A percentile compares a stretch with the other conserved stretches of the same genome.
phyloP scores from a whole-genome alignment of 306 rosid species.

The Cyclanthera cordifolia region DNA sequence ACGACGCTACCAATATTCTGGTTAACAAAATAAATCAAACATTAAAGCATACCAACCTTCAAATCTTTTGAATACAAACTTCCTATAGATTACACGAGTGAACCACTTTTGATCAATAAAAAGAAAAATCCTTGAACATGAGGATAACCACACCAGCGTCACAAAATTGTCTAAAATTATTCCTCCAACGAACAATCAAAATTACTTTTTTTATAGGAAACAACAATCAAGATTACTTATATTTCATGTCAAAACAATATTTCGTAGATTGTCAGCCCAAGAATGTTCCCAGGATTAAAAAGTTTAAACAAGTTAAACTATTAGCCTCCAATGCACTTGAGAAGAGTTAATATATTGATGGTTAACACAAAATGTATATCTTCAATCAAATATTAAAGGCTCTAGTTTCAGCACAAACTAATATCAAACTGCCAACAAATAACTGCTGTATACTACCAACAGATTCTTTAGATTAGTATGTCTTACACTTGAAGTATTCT shows the following conservation, averaged over 20 bases:
- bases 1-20: slow-evolving; percentile 38
- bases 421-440: background rate
- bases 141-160: background rate
- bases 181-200: background rate
- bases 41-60: background rate
- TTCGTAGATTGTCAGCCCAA: background rate
- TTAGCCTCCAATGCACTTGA: background rate
- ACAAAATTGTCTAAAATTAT: background rate
- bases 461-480: background rate
- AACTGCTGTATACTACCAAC: background rate
- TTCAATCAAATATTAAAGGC: background rate
- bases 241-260: background rate
- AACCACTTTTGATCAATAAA: background rate
- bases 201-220: background rate
- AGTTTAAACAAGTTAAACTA: background rate
- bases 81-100: background rate
- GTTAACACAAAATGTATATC: background rate
- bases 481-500: slow-evolving; percentile 56
- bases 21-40: slow-evolving; percentile 10
- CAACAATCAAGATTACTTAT: background rate
- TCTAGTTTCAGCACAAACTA: background rate
- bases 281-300: background rate
- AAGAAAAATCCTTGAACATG: background rate
- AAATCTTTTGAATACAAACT: background rate
- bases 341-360: background rate